These are phyloP conservation scores for Sistotremastrum suecicum DNA, from an alignment of 768 basidiomycete genomes.

Conservation along the genomic window DNA sequence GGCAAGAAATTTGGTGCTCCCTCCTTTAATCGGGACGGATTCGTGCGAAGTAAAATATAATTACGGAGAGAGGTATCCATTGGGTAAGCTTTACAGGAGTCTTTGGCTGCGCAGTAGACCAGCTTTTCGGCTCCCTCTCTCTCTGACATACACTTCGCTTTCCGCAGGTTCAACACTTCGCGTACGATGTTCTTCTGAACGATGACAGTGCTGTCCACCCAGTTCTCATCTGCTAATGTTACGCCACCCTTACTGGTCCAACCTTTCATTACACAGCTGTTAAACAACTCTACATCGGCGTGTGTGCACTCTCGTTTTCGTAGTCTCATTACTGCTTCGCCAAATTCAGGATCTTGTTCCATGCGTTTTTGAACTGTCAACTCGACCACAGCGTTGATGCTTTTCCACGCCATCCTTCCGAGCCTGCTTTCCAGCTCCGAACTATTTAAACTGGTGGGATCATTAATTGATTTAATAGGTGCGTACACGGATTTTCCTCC, in stretches of 20 bases:
- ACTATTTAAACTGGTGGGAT: too few relatives aligned
- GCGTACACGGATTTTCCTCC: slow-evolving; percentile 14
- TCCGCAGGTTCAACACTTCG: slow-evolving; percentile 3
- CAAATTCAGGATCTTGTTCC: slow-evolving; percentile 13
- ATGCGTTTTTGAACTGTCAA: slow-evolving; percentile 13
- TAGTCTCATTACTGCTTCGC: slow-evolving; percentile 9
- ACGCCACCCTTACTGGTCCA: slow-evolving; percentile 1
- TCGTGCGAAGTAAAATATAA: neutral
- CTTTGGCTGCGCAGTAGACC: slow-evolving; percentile 4
- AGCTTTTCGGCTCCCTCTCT: neutral
- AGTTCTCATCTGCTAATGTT: neutral
- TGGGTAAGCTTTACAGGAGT: neutral
- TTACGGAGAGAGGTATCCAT: neutral
- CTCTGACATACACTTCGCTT: neutral
- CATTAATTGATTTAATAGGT: too few relatives aligned
- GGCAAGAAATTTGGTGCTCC: slow-evolving; percentile 11
- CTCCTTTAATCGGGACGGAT: slow-evolving; percentile 1
- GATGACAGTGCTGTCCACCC: neutral
- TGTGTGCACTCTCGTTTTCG: slow-evolving; percentile 5
- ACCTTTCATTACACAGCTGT: slow-evolving; percentile 6
- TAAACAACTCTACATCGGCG: slow-evolving; percentile 11
- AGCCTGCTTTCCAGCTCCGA: too few relatives aligned
- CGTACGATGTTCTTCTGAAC: slow-evolving; percentile 4
- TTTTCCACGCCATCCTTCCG: slow-evolving; percentile 10
- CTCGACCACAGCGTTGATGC: slow-evolving; percentile 8